Evolutionary conservation across 225 moss, liverwort and hornwort genomes (phyloP).

Genomic region (Ulota crispa): DNA sequence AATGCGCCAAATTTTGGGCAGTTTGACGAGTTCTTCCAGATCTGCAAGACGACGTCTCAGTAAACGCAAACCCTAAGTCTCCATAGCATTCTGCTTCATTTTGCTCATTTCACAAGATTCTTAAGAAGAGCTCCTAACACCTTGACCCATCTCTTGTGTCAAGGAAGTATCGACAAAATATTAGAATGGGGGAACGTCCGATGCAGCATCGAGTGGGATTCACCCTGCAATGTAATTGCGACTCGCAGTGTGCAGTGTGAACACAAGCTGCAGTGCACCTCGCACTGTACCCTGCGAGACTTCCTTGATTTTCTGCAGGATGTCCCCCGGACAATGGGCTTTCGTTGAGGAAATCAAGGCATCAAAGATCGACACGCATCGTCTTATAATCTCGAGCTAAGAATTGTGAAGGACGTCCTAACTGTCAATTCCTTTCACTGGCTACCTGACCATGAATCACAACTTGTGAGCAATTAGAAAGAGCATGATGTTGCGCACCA

Average conservation of each 20-base stretch:
- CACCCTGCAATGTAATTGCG: not conserved
- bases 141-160: not conserved
- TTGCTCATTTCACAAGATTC: not conserved
- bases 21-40: conserved; percentile 16
- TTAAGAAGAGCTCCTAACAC: not conserved
- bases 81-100: not conserved
- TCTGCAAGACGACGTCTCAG: not conserved
- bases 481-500: not conserved
- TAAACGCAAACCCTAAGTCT: not conserved
- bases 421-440: not conserved
- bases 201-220: not conserved
- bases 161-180: not conserved
- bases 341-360: not conserved
- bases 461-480: not conserved
- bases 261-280: not conserved
- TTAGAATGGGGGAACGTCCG: not conserved
- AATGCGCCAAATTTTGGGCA: conserved; percentile 6
- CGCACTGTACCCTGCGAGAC: not conserved
- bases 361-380: not conserved
- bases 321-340: not conserved
- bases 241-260: no score
- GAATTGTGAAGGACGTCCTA: not conserved
- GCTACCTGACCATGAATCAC: not conserved
- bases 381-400: not conserved
- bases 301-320: not conserved